Percentiles rank a stretch among this genome's conserved stretches.
Conservation (phyloP, 108 stramenopile species). For the Phaeodactylum tricornutum region DNA sequence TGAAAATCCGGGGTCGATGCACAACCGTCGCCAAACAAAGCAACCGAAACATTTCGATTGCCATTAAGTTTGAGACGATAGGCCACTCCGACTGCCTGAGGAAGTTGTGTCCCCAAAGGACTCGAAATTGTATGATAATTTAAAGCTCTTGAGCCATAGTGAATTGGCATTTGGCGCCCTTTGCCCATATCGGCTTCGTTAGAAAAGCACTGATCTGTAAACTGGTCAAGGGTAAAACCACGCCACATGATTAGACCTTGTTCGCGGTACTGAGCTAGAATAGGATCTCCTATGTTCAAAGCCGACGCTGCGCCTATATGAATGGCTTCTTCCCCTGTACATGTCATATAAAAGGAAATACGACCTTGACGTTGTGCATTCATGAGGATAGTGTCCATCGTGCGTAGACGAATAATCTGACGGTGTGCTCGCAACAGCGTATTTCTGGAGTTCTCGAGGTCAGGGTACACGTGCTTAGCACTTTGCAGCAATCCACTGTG, state of each 20-base stretch:
- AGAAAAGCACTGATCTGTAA: conserved; percentile 94
- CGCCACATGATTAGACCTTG: conserved; percentile 95
- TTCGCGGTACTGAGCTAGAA: conserved; percentile 97
- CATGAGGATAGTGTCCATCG: conserved; percentile 92
- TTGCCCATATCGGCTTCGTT: conserved; percentile 86
- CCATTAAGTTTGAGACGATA: conserved; percentile 77
- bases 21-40: conserved; percentile 96
- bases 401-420: conserved; percentile 85
- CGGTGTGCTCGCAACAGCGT: conserved; percentile 54
- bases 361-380: conserved; percentile 97
- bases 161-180: conserved; percentile 98
- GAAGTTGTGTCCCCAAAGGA: conserved; percentile 94
- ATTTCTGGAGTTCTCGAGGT: conserved; percentile 45
- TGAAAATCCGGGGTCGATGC: conserved; percentile 95
- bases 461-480: conserved; percentile 31
- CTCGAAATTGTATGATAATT: conserved; percentile 94
- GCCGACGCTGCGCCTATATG: conserved; percentile 89
- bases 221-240: conserved; percentile 92
- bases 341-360: conserved; percentile 94
- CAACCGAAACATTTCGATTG: conserved; percentile 41
- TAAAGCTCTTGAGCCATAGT: conserved; percentile 86
- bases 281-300: conserved; percentile 59
- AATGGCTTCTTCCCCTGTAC: conserved; percentile 85
- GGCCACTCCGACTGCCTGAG: conserved; percentile 91
- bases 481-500: conserved; percentile 23